Percentiles rank a stretch among this genome's conserved stretches.
Evolutionary conservation across 768 basidiomycete species (phyloP).

Genomic region (Mycena crocata): DNA sequence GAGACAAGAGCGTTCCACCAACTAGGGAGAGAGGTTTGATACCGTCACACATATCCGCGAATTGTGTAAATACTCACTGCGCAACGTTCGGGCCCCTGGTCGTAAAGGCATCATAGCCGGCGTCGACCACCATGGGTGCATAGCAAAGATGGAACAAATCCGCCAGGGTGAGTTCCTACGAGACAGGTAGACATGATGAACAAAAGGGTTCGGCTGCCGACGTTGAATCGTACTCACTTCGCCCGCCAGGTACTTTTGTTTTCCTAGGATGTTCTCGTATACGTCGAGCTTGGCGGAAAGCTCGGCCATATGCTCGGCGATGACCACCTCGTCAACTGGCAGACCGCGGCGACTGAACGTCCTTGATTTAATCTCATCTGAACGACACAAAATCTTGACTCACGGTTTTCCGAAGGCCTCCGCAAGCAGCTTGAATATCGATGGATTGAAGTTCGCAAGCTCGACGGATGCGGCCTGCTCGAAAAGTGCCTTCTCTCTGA

Average conservation of each 20-base stretch:
- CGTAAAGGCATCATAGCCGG: conserved; percentile 40
- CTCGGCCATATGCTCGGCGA: conserved; percentile 30
- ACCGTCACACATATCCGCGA: too few species aligned
- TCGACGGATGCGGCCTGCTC: conserved; percentile 55
- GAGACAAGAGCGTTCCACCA: too few species aligned
- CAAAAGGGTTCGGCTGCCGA: too few species aligned
- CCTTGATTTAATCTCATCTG: neutral
- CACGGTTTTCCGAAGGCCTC: conserved; percentile 59
- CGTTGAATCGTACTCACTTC: conserved; percentile 42
- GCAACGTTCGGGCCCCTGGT: conserved; percentile 49
- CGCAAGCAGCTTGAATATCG: conserved; percentile 45
- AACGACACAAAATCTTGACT: conserved; percentile 8
- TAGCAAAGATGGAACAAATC: conserved; percentile 65
- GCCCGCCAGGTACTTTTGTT: conserved; percentile 55
- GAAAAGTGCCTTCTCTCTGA: conserved; percentile 42
- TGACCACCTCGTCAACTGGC: conserved; percentile 45
- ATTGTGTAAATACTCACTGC: conserved; percentile 39
- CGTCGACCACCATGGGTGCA: conserved; percentile 11
- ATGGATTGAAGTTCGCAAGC: conserved; percentile 55
- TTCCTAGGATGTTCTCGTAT: conserved; percentile 59
- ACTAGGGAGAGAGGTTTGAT: too few species aligned
- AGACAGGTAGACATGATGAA: neutral
- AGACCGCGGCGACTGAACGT: conserved; percentile 25
- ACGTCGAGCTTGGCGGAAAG: conserved; percentile 49
- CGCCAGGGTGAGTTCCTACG: conserved; percentile 55